Evolutionary conservation across 441 rosid genomes (phyloP), one percentile per base, ranked within the genome.

Genomic region (Populus hybrid): DNA sequence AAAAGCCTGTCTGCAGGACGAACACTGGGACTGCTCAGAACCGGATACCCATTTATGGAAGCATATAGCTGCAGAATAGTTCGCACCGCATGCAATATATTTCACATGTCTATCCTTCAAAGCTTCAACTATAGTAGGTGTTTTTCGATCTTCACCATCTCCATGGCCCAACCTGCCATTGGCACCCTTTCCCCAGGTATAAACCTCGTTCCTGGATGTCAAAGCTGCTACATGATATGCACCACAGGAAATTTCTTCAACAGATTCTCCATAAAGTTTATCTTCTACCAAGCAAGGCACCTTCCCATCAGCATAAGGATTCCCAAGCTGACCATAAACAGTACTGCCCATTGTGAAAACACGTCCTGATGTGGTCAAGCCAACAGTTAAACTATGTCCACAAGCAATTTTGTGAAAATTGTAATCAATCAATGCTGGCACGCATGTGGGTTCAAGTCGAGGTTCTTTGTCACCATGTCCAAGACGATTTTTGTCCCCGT

Each of bases 181-280:
- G 30, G 99, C 98, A 80, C 99, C 98, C 85, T 95, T 95, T 28
- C 99, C 99, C 99, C 98, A 95, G 6, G 97, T 91, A 85, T 89
- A 95, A 42, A 93, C 97, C 85, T 95, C 98, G 78, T 93, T 95
- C 80, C 85, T 85, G n/a, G 93, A 85, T 21, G 97, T 95, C 79
- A 95, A 87, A 72, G 86, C 95, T 1, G 92, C 91, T 23, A 92
- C 94, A 23, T 93, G 99, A 88, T 95, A 95, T 28, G 98, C 91
- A 57, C 99, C 99, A 66, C 97, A 90, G 16, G 97, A 88, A 80
- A 95, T 91, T 83, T 95, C 99, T 79, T 92, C 97, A 57, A 93
- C 95, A 69, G 78, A 79, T 75, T 93, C 98, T 78, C 91, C 90
- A 18, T 83, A 71, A 57, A 95, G 91, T 79, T 85, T 92, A 82